Conservation (phyloP, 345 rosid genomes). For the Alliaria petiolata region DNA sequence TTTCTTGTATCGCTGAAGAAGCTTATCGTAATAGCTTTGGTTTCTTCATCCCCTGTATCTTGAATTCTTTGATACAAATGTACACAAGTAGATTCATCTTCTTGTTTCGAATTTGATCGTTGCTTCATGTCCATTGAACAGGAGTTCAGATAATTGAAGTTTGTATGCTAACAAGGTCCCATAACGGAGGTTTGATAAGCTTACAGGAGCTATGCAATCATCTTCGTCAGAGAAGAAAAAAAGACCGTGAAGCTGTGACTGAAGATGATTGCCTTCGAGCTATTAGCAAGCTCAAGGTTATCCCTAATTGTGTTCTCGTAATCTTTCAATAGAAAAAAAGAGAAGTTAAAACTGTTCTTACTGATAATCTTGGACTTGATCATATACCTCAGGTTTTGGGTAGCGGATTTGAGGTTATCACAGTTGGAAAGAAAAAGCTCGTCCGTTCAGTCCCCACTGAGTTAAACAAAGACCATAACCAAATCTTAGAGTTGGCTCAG, state of each 20-base stretch:
- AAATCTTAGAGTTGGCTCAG: slow-evolving; percentile 86
- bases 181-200: slow-evolving; percentile 81
- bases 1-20: neutral
- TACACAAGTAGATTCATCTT: too few relatives aligned
- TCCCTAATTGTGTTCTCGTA: neutral
- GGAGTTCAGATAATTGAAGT: slow-evolving; percentile 89
- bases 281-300: slow-evolving; percentile 83
- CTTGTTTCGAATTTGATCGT: neutral
- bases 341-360: neutral
- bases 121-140: slow-evolving; percentile 35
- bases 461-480: slow-evolving; percentile 91
- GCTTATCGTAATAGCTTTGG: neutral
- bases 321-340: neutral
- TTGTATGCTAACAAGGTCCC: slow-evolving; percentile 79
- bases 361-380: neutral
- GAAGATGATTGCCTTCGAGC: slow-evolving; percentile 96
- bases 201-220: slow-evolving; percentile 71
- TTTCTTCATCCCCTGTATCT: neutral
- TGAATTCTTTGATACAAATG: neutral
- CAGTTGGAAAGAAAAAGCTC: slow-evolving; percentile 81
- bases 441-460: slow-evolving; percentile 89
- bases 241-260: slow-evolving; percentile 68
- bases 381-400: slow-evolving; percentile 58
- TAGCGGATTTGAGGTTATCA: slow-evolving; percentile 85
- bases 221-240: slow-evolving; percentile 62